phyloP scores from a whole-genome alignment of 1,139 yeast species.

The Taiozyma sp. region DNA sequence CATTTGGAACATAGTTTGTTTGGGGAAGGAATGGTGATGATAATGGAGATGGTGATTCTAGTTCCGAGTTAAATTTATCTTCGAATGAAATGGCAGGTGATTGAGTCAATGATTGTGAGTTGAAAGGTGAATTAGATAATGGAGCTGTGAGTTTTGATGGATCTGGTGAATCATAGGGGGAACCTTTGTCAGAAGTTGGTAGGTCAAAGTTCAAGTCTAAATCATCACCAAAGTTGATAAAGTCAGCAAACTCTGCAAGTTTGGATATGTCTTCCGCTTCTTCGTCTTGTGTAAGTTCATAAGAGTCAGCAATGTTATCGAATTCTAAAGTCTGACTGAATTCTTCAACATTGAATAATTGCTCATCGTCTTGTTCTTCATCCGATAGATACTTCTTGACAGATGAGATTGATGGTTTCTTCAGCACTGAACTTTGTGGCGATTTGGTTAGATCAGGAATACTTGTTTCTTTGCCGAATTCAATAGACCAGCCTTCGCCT shows the following conservation, averaged over 20 bases:
- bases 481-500: conserved; percentile 36
- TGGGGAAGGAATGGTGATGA: conserved; percentile 20
- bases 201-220: conserved; percentile 25
- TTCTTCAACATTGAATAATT: conserved; percentile 21
- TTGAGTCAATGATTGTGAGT: conserved; percentile 5
- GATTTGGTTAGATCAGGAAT: conserved; percentile 33
- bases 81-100: conserved; percentile 1
- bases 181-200: neutral
- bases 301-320: conserved; percentile 10
- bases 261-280: conserved; percentile 32
- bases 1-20: conserved; percentile 12
- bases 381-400: conserved; percentile 15
- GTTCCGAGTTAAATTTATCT: neutral
- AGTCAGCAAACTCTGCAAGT: conserved; percentile 57
- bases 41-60: conserved; percentile 12
- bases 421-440: conserved; percentile 50
- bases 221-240: conserved; percentile 55
- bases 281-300: conserved; percentile 8
- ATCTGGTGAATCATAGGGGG: neutral
- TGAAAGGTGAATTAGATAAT: conserved; percentile 8
- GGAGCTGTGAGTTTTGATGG: neutral
- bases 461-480: conserved; percentile 25
- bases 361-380: conserved; percentile 16
- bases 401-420: conserved; percentile 26
- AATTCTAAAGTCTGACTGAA: conserved; percentile 15